These are phyloP conservation scores for Spathaspora boniae DNA, from an alignment of 805 yeast species.

Conservation along the genomic window DNA sequence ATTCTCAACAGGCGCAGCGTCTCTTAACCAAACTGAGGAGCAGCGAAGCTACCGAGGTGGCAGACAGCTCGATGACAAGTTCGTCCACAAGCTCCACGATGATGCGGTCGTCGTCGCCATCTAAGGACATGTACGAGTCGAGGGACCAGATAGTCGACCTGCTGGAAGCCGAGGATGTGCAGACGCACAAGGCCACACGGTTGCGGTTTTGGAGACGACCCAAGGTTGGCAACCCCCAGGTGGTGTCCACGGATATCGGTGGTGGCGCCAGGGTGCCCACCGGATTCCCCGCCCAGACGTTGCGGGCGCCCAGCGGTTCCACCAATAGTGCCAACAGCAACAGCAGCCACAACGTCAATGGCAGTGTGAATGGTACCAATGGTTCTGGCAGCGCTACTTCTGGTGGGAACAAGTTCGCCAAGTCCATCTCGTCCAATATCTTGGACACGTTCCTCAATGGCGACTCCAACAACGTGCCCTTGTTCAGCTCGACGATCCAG, in stretches of 20 bases:
- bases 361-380: constrained; percentile 3
- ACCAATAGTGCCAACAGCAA: constrained; percentile 1
- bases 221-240: constrained; percentile 26
- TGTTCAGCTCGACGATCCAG: constrained; percentile 56
- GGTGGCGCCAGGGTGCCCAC: constrained; percentile 8
- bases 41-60: no score
- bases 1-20: background rate
- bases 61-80: no score
- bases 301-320: constrained; percentile 7
- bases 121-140: no score
- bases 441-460: constrained; percentile 30
- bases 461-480: constrained; percentile 15
- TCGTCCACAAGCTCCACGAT: no score
- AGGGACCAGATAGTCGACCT: no score
- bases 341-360: no score
- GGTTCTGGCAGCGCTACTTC: constrained; percentile 9
- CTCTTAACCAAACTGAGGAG: no score
- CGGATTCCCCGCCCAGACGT: constrained; percentile 8
- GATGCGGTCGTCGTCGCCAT: no score
- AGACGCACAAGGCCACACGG: constrained; percentile 40
- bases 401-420: constrained; percentile 25
- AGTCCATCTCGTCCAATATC: constrained; percentile 47
- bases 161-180: constrained; percentile 19
- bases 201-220: constrained; percentile 45
- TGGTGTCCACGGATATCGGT: constrained; percentile 7